A percentile compares a stretch with the other conserved stretches of the same genome.
These are phyloP conservation scores for Colletotrichum limetticola DNA, from an alignment of 2,329 filamentous ascomycete genomes.

Conservation along the genomic window DNA sequence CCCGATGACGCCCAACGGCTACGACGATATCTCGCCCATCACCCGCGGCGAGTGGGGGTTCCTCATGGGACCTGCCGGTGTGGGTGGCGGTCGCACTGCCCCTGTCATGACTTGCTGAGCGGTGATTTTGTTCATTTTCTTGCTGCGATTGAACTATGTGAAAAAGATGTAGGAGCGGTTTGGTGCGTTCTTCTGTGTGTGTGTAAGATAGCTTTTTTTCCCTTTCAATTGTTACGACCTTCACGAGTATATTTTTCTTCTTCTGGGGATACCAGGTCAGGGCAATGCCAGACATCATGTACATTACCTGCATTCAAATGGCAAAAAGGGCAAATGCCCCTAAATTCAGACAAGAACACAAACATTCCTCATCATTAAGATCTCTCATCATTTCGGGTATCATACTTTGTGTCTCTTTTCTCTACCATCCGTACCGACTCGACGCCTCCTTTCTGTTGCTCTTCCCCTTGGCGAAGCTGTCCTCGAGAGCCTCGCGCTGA, in stretches of 20 bases:
- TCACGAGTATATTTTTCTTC: slow-evolving; percentile 16
- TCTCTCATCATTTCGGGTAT: slow-evolving; percentile 21
- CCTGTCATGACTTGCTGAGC: slow-evolving; percentile 64
- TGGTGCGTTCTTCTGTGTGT: background rate
- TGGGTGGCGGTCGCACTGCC: slow-evolving; percentile 56
- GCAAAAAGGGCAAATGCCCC: background rate
- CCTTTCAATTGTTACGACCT: slow-evolving; percentile 8
- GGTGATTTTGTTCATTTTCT: background rate
- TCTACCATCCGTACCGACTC: slow-evolving; percentile 82
- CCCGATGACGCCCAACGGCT: slow-evolving; percentile 67
- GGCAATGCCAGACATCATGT: slow-evolving; percentile 16
- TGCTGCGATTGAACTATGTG: background rate
- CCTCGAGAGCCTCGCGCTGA: slow-evolving; percentile 89
- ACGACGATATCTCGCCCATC: slow-evolving; percentile 71
- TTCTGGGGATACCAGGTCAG: slow-evolving; percentile 7
- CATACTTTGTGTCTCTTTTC: background rate
- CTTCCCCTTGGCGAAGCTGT: slow-evolving; percentile 86
- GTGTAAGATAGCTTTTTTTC: slow-evolving; percentile 26
- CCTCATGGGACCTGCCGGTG: slow-evolving; percentile 62
- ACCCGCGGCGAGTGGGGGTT: slow-evolving; percentile 73
- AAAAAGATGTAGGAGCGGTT: background rate
- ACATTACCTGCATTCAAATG: slow-evolving; percentile 18
- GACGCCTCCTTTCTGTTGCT: slow-evolving; percentile 85
- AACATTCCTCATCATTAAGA: background rate
- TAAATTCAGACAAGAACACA: background rate